Evolutionary conservation across 441 rosid species (phyloP).

Genomic region (Croton laevigatus): DNA sequence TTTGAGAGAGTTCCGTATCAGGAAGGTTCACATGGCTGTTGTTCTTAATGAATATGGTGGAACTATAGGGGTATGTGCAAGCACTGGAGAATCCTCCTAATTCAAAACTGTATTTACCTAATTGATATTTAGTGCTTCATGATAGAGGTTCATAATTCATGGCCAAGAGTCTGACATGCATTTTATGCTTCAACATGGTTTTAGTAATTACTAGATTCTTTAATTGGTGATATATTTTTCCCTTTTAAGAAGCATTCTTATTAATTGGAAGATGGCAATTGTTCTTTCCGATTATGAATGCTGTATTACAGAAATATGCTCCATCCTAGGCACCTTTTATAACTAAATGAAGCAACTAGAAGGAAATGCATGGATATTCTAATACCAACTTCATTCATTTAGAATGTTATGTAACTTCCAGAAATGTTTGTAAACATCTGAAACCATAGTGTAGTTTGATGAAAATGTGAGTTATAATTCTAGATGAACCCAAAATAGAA

Average conservation of each 20-base stretch:
- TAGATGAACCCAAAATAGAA: neutral
- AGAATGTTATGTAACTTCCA: neutral
- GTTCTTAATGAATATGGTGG: slow-evolving; percentile 99
- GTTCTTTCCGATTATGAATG: neutral
- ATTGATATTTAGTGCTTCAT: neutral
- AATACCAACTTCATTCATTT: neutral
- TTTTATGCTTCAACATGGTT: neutral
- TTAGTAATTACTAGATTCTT: neutral
- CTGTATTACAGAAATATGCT: slow-evolving; percentile 4
- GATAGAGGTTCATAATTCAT: neutral
- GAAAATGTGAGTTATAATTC: neutral
- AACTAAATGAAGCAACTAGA: slow-evolving; percentile 4
- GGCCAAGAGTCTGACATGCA: neutral
- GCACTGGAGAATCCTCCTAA: neutral
- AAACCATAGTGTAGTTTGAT: neutral
- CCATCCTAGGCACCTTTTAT: neutral
- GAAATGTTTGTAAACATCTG: neutral
- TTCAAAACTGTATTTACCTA: neutral
- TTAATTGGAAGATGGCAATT: neutral
- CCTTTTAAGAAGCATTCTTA: neutral
- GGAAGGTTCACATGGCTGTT: slow-evolving; percentile 99
- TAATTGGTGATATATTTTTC: neutral
- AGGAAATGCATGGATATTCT: neutral
- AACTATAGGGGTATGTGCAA: slow-evolving; percentile 87
- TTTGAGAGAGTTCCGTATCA: slow-evolving; percentile 97